Evolutionary conservation across 495 filamentous ascomycete species (phyloP), one percentile per base, ranked within the genome.

Genomic region (Hyphodiscus hymeniophilus): DNA sequence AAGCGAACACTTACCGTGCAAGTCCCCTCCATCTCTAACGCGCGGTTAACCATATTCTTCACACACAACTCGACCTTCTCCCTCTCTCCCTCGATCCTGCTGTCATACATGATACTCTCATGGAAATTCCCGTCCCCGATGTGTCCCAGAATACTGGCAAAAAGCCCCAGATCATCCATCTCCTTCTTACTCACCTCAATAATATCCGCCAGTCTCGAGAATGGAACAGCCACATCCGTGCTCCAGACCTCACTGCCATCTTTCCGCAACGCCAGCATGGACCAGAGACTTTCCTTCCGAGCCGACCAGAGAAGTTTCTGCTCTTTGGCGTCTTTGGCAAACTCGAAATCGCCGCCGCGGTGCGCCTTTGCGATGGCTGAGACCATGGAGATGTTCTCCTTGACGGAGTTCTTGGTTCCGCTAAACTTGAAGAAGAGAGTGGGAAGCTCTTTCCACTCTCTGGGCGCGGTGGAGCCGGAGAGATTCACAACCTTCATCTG

Each of bases 51-150:
- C 89, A 95, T 94, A 52, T 87, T 82, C 55, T 89, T 76, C 20
- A 94, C 87, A 43, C 86, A 86, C 30, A 70, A 74, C 59, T 92
- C 82, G 2, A 94, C 86, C 35, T 81, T 80, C 12, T 72, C 77
- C 26, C 71, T 67, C 64, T 95, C 85, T 3, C 65, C 77, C 10
- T 76, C 75, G 48, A 87, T 71, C 15, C 66, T 70, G 23, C 74
- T 68, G 57, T 91, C 79, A 58, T 92, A 95, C 62, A 95, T 79
- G 57, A 95, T 89, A 61, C 80, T 85, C 56, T 87, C 80, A 60
- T 95, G 89, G 64, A 95, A 95, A 63, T 96, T 96, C 7, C 89
- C 89, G 62, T 94, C 86, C 3, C 87, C 87, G 48, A 94, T 80
- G 52, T 94, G 87, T 10, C 70, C 68, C 0, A 96, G 71, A 20